Conservation (phyloP, 208 protist species). For the Vickermania spadyakhi region DNA sequence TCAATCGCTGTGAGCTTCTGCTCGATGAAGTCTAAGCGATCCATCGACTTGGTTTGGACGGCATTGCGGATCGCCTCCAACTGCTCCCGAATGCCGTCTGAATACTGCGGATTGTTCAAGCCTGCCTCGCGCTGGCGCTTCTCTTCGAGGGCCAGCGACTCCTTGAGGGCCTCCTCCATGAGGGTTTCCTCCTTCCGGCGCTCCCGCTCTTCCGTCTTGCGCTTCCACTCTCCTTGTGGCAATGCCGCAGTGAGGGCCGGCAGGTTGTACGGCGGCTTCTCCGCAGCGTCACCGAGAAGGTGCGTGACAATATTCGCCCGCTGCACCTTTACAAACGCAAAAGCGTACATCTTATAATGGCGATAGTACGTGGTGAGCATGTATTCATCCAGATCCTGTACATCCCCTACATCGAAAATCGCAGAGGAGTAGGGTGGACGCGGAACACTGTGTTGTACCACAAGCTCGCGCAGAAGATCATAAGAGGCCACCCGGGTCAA, state of each 20-base stretch:
- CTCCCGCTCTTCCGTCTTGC: slow-evolving; percentile 56
- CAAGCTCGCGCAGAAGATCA: slow-evolving; percentile 52
- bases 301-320: slow-evolving; percentile 42
- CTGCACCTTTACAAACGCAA: slow-evolving; percentile 72
- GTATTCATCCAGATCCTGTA: slow-evolving; percentile 83
- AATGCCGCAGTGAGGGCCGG: slow-evolving; percentile 51
- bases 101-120: slow-evolving; percentile 48
- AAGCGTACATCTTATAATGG: slow-evolving; percentile 91
- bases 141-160: slow-evolving; percentile 32
- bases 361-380: slow-evolving; percentile 81
- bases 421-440: slow-evolving; percentile 81
- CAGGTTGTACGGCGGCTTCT: slow-evolving; percentile 41
- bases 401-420: slow-evolving; percentile 75
- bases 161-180: slow-evolving; percentile 29
- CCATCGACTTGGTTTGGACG: slow-evolving; percentile 37
- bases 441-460: slow-evolving; percentile 75
- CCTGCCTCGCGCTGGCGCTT: slow-evolving; percentile 23
- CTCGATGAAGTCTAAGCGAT: slow-evolving; percentile 66
- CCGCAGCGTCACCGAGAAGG: slow-evolving; percentile 30
- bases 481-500: slow-evolving; percentile 56
- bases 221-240: slow-evolving; percentile 39
- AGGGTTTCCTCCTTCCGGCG: slow-evolving; percentile 35
- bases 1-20: slow-evolving; percentile 61
- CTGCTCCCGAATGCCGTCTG: slow-evolving; percentile 70
- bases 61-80: slow-evolving; percentile 57